Conservation (phyloP, 257 asterid genomes). For the Gentiana dahurica region DNA sequence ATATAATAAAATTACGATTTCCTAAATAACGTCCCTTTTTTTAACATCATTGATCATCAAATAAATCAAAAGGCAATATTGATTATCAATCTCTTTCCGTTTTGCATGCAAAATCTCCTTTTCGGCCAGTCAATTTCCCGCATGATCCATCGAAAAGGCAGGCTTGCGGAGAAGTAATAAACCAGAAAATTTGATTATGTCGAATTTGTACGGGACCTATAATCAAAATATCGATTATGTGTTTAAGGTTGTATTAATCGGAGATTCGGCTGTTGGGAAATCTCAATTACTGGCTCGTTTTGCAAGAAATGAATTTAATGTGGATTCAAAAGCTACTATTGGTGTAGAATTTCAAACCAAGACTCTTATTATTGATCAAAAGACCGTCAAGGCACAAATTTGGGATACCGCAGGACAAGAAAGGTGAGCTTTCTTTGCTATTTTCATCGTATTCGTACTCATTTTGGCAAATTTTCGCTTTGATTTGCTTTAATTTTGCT, state of each 20-base stretch:
- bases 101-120: conserved; percentile 3
- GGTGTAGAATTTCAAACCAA: too few species aligned
- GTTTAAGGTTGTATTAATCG: conserved; percentile 60
- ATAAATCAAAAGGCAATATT: too few species aligned
- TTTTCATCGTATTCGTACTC: too few species aligned
- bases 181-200: conserved; percentile 22
- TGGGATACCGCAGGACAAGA: conserved; percentile 88
- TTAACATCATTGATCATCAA: too few species aligned
- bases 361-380: conserved; percentile 51
- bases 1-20: too few species aligned
- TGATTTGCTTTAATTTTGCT: too few species aligned
- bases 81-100: not conserved
- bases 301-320: conserved; percentile 63
- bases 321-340: conserved; percentile 28
- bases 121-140: conserved; percentile 9
- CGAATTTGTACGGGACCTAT: conserved; percentile 49
- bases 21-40: too few species aligned
- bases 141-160: not conserved
- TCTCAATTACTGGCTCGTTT: conserved; percentile 62
- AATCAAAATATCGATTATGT: conserved; percentile 73
- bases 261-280: conserved; percentile 16
- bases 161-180: not conserved
- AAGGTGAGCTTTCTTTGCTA: conserved; percentile 23
- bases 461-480: too few species aligned
- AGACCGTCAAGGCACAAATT: conserved; percentile 70